phyloP scores from a whole-genome alignment of 1,284 basidiomycete species.

The Rhodotorula mucilaginosa region DNA sequence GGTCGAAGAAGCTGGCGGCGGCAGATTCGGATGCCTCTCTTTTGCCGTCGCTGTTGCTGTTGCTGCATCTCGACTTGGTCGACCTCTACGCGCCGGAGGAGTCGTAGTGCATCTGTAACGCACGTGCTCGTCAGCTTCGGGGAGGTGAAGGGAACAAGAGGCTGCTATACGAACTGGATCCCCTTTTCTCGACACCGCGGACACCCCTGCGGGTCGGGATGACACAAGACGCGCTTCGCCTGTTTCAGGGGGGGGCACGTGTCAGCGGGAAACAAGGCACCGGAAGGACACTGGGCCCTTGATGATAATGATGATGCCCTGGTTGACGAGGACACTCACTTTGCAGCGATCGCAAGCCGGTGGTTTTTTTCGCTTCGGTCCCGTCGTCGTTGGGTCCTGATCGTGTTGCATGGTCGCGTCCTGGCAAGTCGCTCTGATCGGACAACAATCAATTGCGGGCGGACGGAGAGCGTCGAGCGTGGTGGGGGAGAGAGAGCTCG shows the following conservation, averaged over 20 bases:
- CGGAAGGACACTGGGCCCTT: not conserved
- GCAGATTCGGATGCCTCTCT: not conserved
- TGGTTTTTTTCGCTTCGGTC: conserved; percentile 6
- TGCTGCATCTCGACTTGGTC: not conserved
- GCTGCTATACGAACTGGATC: not conserved
- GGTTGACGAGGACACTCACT: not conserved
- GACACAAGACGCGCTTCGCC: conserved; percentile 18
- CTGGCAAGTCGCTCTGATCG: too few species aligned
- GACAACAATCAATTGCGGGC: too few species aligned
- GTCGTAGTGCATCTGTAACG: conserved; percentile 17
- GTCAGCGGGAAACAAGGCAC: not conserved
- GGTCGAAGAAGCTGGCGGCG: not conserved
- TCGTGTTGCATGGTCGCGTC: too few species aligned
- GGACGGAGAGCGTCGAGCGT: too few species aligned
- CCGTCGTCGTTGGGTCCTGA: not conserved
- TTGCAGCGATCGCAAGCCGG: conserved; percentile 21
- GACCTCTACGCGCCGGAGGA: conserved; percentile 9
- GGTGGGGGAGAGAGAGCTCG: too few species aligned
- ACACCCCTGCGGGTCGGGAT: conserved; percentile 11
- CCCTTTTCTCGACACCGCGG: conserved; percentile 20
- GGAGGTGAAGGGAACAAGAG: not conserved
- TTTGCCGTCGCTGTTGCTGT: not conserved
- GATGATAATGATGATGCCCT: not conserved
- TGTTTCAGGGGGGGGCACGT: not conserved
- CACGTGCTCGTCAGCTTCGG: not conserved